Percentiles rank a stretch among this genome's conserved stretches.
Evolutionary conservation across 2,329 filamentous ascomycete species (phyloP).

Genomic region (Davidsoniella virescens): DNA sequence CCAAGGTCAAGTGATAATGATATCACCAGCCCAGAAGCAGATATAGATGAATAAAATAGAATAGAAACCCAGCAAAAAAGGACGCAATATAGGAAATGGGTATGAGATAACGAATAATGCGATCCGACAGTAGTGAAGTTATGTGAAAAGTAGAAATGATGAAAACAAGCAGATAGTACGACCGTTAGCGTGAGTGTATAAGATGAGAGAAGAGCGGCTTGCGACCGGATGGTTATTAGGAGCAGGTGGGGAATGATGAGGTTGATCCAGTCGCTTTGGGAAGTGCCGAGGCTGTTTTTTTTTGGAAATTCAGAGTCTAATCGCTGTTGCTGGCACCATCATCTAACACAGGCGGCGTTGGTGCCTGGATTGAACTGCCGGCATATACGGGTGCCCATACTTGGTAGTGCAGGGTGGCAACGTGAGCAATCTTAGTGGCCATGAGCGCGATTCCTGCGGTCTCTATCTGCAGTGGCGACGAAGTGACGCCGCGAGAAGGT

Average conservation of each 20-base stretch:
- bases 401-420: slow-evolving; percentile 76
- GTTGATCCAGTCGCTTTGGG: too few relatives aligned
- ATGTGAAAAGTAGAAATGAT: background rate
- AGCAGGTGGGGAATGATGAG: too few relatives aligned
- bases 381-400: slow-evolving; percentile 50
- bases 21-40: background rate
- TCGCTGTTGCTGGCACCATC: background rate
- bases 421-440: slow-evolving; percentile 63
- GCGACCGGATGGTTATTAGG: too few relatives aligned
- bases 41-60: slow-evolving; percentile 1
- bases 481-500: slow-evolving; percentile 19
- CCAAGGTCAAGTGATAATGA: background rate
- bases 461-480: slow-evolving; percentile 27
- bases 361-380: background rate
- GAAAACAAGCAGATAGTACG: slow-evolving; percentile 1
- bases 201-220: too few relatives aligned
- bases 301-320: too few relatives aligned
- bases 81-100: background rate
- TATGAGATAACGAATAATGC: slow-evolving; percentile 2
- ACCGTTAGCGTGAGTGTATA: slow-evolving; percentile 4
- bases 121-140: background rate
- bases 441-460: slow-evolving; percentile 46
- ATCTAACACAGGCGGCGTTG: background rate
- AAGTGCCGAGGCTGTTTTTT: too few relatives aligned
- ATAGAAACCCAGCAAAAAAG: background rate